A percentile compares a stretch with the other conserved stretches of the same genome.
Conservation (phyloP, 257 asterid species). For the Primulina huaijiensis region DNA sequence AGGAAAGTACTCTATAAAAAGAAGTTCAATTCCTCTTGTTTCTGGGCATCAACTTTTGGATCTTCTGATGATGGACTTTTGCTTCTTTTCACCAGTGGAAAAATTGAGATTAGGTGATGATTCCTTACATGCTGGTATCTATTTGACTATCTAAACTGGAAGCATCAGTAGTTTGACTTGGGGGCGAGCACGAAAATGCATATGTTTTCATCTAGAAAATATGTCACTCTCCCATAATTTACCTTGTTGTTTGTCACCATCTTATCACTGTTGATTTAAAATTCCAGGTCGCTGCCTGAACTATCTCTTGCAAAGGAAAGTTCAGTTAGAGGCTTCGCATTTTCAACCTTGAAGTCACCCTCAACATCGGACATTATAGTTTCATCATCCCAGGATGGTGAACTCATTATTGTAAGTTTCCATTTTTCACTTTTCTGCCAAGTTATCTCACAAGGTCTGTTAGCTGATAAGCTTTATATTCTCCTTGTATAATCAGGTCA, state of each 20-base stretch:
- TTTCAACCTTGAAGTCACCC: conserved; percentile 48
- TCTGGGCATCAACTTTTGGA: conserved; percentile 77
- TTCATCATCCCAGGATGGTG: conserved; percentile 68
- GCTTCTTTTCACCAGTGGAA: conserved; percentile 77
- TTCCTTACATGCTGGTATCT: conserved; percentile 11
- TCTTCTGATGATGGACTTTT: conserved; percentile 55
- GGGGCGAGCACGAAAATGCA: neutral
- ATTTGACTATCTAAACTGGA: neutral
- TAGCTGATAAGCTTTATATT: conserved; percentile 19
- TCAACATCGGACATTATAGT: conserved; percentile 43
- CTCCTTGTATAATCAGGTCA: conserved; percentile 46
- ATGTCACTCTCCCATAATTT: neutral
- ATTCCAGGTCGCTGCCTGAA: conserved; percentile 83
- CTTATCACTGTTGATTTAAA: conserved; percentile 8
- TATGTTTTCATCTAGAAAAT: neutral
- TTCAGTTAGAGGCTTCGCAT: conserved; percentile 60
- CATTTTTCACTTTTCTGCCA: neutral
- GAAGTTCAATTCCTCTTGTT: conserved; percentile 74
- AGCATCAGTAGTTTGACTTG: neutral
- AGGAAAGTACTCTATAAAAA: conserved; percentile 81
- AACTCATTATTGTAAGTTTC: conserved; percentile 59
- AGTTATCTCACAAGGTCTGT: conserved; percentile 4
- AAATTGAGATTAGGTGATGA: conserved; percentile 72
- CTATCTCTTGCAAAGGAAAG: conserved; percentile 75
- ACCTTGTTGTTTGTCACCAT: neutral